Evolutionary conservation across 805 yeast species (phyloP).

Genomic region (Saccharomyces paradoxus): DNA sequence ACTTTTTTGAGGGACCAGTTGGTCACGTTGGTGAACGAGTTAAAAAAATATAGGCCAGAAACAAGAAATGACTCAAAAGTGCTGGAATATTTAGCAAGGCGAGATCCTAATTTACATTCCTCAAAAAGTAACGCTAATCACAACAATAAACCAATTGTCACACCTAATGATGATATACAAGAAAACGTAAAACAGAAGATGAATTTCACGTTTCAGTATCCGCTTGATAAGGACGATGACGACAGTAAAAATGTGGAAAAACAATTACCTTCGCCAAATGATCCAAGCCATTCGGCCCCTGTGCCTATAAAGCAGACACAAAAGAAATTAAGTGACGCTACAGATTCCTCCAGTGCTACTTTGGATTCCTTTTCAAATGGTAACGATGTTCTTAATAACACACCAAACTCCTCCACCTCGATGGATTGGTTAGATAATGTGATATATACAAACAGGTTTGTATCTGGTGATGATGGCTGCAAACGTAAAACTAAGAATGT

Average conservation of each 20-base stretch:
- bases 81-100: slow-evolving; percentile 16
- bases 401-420: slow-evolving; percentile 5
- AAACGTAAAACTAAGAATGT: slow-evolving; percentile 8
- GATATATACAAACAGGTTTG: slow-evolving; percentile 13
- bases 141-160: not conserved
- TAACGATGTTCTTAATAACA: not conserved
- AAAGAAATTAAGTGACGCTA: not conserved
- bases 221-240: slow-evolving; percentile 32
- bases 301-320: not conserved
- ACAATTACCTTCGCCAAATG: slow-evolving; percentile 7
- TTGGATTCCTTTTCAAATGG: not conserved
- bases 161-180: slow-evolving; percentile 2
- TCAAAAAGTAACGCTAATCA: not conserved
- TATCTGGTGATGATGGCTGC: slow-evolving; percentile 15
- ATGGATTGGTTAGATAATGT: slow-evolving; percentile 11
- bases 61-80: slow-evolving; percentile 25
- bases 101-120: slow-evolving; percentile 3
- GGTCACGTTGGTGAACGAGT: slow-evolving; percentile 61
- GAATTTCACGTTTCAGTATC: slow-evolving; percentile 46
- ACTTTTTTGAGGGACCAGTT: slow-evolving; percentile 73
- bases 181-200: slow-evolving; percentile 16
- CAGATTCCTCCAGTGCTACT: not conserved
- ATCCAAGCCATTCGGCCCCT: not conserved
- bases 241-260: not conserved
- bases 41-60: slow-evolving; percentile 48